Conservation (phyloP, 2,329 filamentous ascomycete species). For the Ophiostoma ulmi region DNA sequence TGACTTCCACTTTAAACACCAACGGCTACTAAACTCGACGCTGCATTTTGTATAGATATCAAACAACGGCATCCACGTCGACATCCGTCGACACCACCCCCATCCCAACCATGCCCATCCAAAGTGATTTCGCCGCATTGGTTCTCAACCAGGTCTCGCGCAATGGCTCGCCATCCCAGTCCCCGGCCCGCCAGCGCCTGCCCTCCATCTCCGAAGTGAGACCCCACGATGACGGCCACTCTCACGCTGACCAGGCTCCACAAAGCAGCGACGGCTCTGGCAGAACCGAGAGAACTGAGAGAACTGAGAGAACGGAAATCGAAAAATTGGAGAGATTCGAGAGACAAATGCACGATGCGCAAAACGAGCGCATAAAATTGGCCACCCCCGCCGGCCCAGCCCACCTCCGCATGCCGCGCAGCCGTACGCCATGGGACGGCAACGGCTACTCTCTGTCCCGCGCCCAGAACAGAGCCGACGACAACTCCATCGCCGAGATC, state of each 20-base stretch:
- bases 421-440: conserved; percentile 49
- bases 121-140: background rate
- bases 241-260: too few species aligned
- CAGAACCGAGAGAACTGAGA: too few species aligned
- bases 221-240: background rate
- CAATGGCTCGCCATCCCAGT: background rate
- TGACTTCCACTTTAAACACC: too few species aligned
- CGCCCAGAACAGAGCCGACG: conserved; percentile 32
- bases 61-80: background rate
- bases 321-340: too few species aligned
- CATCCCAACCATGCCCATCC: background rate
- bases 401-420: conserved; percentile 27
- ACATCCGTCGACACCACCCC: background rate
- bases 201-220: background rate
- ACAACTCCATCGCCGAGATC: conserved; percentile 15
- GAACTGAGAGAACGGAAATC: too few species aligned
- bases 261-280: too few species aligned
- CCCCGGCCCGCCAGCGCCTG: background rate
- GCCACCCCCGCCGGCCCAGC: background rate
- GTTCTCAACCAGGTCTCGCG: background rate
- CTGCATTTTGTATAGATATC: too few species aligned
- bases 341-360: background rate
- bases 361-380: background rate
- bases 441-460: conserved; percentile 46
- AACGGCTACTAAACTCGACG: too few species aligned